Conservation (phyloP, 805 yeast genomes). For the Saccharomycopsis fibuligera region DNA sequence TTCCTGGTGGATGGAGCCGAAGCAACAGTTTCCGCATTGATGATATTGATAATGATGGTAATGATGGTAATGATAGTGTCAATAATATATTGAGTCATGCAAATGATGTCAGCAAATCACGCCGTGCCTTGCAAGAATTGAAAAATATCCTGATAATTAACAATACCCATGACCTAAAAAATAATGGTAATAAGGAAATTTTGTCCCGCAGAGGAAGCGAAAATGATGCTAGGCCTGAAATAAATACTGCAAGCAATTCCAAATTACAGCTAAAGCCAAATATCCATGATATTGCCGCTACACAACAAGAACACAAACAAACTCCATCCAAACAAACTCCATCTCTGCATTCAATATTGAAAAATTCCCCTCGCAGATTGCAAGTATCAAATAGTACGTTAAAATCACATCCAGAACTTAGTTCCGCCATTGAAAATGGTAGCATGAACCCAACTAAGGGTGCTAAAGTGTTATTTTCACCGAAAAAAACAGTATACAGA, state of each 20-base stretch:
- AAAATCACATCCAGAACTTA: constrained; percentile 23
- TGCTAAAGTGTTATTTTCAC: constrained; percentile 32
- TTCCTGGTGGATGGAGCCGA: no score
- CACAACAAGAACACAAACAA: no score
- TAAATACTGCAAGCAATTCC: background rate
- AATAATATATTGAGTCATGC: background rate
- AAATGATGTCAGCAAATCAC: background rate
- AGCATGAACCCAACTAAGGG: constrained; percentile 30
- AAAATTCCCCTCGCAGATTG: background rate
- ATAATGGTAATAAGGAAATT: background rate
- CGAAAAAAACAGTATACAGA: constrained; percentile 25
- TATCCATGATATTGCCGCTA: background rate
- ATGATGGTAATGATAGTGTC: background rate
- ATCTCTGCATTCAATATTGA: background rate
- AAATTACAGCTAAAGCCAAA: background rate
- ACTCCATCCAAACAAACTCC: background rate
- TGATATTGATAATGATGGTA: background rate
- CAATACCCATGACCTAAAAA: no score
- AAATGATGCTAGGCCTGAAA: background rate
- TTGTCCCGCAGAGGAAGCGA: background rate
- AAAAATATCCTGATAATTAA: no score
- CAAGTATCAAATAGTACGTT: constrained; percentile 19
- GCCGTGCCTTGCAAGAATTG: background rate
- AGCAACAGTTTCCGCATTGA: no score
- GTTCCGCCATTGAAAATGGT: constrained; percentile 23